Conservation (phyloP, 495 filamentous ascomycete genomes). For the Durotheca rogersii region DNA sequence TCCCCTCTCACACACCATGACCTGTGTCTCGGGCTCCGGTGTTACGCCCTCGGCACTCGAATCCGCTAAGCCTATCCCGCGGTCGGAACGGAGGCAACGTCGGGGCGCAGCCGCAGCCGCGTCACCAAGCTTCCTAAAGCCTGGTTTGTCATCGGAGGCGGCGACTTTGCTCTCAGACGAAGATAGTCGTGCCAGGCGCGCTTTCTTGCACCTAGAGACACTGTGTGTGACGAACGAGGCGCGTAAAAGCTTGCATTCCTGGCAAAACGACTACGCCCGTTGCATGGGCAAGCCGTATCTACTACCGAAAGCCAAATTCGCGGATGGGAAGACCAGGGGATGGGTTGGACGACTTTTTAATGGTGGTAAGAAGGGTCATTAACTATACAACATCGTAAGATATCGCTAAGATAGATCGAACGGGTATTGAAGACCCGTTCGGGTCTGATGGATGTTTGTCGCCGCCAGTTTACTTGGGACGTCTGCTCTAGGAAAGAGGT, state of each 20-base stretch:
- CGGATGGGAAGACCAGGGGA: slow-evolving; percentile 27
- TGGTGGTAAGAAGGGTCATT: not conserved
- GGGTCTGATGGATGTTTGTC: too few relatives aligned
- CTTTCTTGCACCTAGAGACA: slow-evolving; percentile 49
- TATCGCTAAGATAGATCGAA: too few relatives aligned
- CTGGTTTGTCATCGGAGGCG: not conserved
- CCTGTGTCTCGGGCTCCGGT: not conserved
- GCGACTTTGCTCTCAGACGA: slow-evolving; percentile 38
- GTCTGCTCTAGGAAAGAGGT: too few relatives aligned
- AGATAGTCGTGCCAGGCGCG: slow-evolving; percentile 45
- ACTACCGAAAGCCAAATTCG: slow-evolving; percentile 38
- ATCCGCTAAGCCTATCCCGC: not conserved
- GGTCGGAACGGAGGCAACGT: too few relatives aligned
- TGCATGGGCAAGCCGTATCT: slow-evolving; percentile 20
- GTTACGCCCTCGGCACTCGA: not conserved
- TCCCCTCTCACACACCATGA: slow-evolving; percentile 5
- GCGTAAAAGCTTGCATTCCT: slow-evolving; percentile 47
- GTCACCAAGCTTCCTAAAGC: not conserved
- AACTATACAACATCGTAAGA: too few relatives aligned
- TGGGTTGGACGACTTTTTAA: slow-evolving; percentile 26
- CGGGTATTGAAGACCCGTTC: too few relatives aligned
- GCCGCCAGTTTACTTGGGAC: not conserved
- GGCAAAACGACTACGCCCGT: slow-evolving; percentile 48
- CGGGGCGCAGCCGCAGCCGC: not conserved
- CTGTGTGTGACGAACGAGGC: slow-evolving; percentile 54